Conservation (phyloP, 2,329 filamentous ascomycete genomes). For the Aspergillus fischeri region DNA sequence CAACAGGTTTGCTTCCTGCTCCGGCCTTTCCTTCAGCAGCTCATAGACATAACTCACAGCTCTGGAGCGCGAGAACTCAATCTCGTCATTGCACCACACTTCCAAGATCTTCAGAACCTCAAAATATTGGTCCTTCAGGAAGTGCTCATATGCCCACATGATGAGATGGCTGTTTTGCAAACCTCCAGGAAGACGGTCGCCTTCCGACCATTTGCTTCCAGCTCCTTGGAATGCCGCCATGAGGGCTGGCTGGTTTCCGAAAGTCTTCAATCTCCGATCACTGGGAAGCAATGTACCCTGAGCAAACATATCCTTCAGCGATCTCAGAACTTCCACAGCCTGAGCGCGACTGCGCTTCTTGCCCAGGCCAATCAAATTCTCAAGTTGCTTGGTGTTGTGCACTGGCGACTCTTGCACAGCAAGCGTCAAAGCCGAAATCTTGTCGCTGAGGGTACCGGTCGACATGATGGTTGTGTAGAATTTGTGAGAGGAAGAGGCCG, state of each 20-base stretch:
- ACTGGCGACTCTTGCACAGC: conserved; percentile 94
- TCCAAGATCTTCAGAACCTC: conserved; percentile 89
- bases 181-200: conserved; percentile 68
- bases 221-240: conserved; percentile 64
- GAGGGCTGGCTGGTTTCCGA: conserved; percentile 74
- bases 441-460: conserved; percentile 92
- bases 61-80: conserved; percentile 84
- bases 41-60: conserved; percentile 90
- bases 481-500: conserved; percentile 82
- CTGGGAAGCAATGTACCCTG: conserved; percentile 80
- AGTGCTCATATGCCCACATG: conserved; percentile 88
- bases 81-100: conserved; percentile 89
- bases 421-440: conserved; percentile 89
- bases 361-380: conserved; percentile 76
- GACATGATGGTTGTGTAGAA: conserved; percentile 97
- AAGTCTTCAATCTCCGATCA: conserved; percentile 74
- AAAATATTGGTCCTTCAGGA: conserved; percentile 91
- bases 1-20: conserved; percentile 92
- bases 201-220: conserved; percentile 60
- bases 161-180: conserved; percentile 75
- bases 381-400: conserved; percentile 85
- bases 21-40: conserved; percentile 88
- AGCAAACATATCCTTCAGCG: conserved; percentile 89
- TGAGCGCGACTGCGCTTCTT: conserved; percentile 91
- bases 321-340: conserved; percentile 85